Base-by-base conservation (phyloP, 441 rosid genomes). In the Flueggea neowawraea region DNA sequence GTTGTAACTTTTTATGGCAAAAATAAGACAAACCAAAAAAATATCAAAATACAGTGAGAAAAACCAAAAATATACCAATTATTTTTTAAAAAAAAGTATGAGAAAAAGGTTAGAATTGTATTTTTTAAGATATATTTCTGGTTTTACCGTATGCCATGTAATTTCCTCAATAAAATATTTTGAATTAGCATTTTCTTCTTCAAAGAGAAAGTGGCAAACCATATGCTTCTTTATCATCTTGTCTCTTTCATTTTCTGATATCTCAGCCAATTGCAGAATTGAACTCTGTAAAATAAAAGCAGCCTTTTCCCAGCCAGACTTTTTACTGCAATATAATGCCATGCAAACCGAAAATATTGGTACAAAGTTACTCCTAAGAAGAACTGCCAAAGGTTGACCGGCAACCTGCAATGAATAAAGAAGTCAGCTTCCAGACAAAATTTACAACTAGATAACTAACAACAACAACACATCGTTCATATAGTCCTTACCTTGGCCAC, bases 241-340 rank as follows among this genome's bases (percentile, higher is more conserved):
- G 78, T 95, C 99, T 76, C 99, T 82, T 78, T 90, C 95, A 75
- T 55, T 71, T 78, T 88, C 98, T 69, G 94, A 86, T 63, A 91
- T 82, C 65, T 84, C 81, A 31, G 91, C 91, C 69, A 88, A 74
- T 71, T 74, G 73, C 78, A 85, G 77, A 65, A 95, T 73, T 61
- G 84, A 79, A 73, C 78, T 78, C 82, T 83, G 95, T 73, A 95
- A 97, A 74, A 81, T 85, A 72, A 63, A 43, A 67, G 88, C 85
- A 74, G 84, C 90, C 67, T 76, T 87, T 69, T 83, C 90, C 50
- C 71, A 79, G 58, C 79, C 87, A 71, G 85, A 72, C 52, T 67
- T 75, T 73, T 83, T 77, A 72, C 91, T 84, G 79, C 97, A 88
- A 76, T 82, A 82, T 82, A 85, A 76, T 56, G 86, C 84, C 81